Evolutionary conservation across 345 rosid genomes (phyloP).

Genomic region (Aquilaria sinensis): DNA sequence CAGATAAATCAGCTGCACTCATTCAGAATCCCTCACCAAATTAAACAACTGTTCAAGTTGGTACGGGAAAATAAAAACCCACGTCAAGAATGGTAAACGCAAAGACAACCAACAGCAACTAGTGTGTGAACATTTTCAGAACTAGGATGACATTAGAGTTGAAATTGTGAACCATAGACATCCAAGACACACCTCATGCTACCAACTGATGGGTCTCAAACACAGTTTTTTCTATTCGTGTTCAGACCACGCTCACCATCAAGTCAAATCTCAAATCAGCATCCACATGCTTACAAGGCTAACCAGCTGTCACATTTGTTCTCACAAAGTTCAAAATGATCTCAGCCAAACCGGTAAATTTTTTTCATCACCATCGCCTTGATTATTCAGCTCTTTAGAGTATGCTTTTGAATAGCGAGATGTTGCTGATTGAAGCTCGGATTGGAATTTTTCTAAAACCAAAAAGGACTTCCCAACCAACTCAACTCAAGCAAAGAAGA

Average conservation of each 20-base stretch:
- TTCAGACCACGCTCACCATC: too few relatives aligned
- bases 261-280: slow-evolving; percentile 1
- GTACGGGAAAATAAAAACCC: neutral
- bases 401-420: slow-evolving; percentile 7
- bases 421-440: neutral
- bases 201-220: slow-evolving; percentile 6
- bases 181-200: neutral
- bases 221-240: neutral
- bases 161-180: neutral
- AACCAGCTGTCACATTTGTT: neutral
- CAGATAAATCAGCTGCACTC: neutral
- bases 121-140: neutral
- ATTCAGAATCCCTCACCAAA: neutral
- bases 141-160: neutral
- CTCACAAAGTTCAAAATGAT: neutral
- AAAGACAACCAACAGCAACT: too few relatives aligned
- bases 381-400: neutral
- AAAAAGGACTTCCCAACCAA: slow-evolving; percentile 6
- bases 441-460: neutral
- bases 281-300: neutral
- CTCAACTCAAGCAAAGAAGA: too few relatives aligned
- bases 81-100: neutral
- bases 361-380: slow-evolving; percentile 1
- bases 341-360: neutral
- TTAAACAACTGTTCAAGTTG: neutral